Evolutionary conservation across 257 asterid genomes (phyloP), one percentile per base, ranked within the genome.

Genomic region (Nicotiana paniculata): DNA sequence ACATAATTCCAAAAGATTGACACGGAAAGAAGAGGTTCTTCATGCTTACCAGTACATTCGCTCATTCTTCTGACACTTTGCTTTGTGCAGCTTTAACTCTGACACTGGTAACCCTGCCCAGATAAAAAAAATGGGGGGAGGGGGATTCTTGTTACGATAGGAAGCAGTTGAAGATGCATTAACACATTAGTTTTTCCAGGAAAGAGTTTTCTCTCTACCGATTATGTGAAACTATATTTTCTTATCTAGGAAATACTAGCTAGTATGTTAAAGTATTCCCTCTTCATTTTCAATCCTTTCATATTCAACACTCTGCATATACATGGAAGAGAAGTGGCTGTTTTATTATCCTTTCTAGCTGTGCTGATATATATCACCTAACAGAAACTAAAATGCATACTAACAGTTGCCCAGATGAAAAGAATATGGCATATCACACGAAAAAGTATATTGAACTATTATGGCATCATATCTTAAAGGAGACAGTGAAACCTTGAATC

Each of bases 11-110:
- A 74, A 51, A 74, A 32, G 15, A 81, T 26, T 64, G 43, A 32
- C 74, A 13, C 16, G 76, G n/a, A 81, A 81, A 48, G 46, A 81
- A 81, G 53, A 66, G 61, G 77, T 51, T 80, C 63, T 46, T 15
- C 46, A 61, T 78, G 83, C 84, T 67, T 89, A 95, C 98, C 98
- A 95, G 91, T 86, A 93, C 72, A 93, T 85, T 28, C 98, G 86
- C 46, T 93, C 97, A 82, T 82, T 64, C 79, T 4, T 30, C 77
- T 74, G 61, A 74, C 87, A 88, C 32, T 82, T 53, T 8, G 88
- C 85, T 77, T 61, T 39, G 39, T 57, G 85, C 43, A 87, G 86
- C 70, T 74, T 86, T 72, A 91, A 51, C 82, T 90, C 97, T 64
- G 95, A 90, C 82, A 87, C 76, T 39, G 88, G 84, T 84, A 85